These are phyloP conservation scores for Cenchrus fungigraminus DNA, from an alignment of 176 grass and related monocot species.

Conservation along the genomic window DNA sequence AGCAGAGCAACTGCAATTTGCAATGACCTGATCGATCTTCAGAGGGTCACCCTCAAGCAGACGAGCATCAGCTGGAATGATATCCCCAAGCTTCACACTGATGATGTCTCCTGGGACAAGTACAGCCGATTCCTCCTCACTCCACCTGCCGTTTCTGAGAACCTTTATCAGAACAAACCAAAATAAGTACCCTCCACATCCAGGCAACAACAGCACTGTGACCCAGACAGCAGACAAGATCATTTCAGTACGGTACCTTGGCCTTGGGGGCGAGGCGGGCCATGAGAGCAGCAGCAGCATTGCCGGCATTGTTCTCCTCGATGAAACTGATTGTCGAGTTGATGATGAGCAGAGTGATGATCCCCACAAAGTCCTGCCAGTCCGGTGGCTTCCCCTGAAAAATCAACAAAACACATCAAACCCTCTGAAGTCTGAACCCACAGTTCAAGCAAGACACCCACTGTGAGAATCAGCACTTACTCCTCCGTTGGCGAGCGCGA, in stretches of 20 bases:
- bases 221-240: background rate
- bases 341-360: conserved; percentile 85
- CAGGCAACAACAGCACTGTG: background rate
- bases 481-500: conserved; percentile 82
- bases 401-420: background rate
- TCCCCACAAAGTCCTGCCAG: conserved; percentile 92
- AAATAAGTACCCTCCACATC: background rate
- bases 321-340: conserved; percentile 93
- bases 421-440: conserved; percentile 10
- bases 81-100: conserved; percentile 40
- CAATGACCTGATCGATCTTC: conserved; percentile 40
- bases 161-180: conserved; percentile 51
- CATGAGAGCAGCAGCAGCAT: conserved; percentile 86
- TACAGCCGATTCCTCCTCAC: conserved; percentile 30
- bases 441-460: background rate
- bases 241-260: conserved; percentile 59
- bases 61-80: conserved; percentile 37
- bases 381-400: conserved; percentile 84
- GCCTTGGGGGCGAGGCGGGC: conserved; percentile 85
- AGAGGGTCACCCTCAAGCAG: conserved; percentile 36
- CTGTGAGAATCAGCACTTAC: conserved; percentile 36
- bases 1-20: background rate
- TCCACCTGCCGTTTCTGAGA: conserved; percentile 66
- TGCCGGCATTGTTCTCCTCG: conserved; percentile 94
- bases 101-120: conserved; percentile 41